These are phyloP conservation scores for Coniophora puteana DNA, from an alignment of 1,284 basidiomycete species.

Conservation along the genomic window DNA sequence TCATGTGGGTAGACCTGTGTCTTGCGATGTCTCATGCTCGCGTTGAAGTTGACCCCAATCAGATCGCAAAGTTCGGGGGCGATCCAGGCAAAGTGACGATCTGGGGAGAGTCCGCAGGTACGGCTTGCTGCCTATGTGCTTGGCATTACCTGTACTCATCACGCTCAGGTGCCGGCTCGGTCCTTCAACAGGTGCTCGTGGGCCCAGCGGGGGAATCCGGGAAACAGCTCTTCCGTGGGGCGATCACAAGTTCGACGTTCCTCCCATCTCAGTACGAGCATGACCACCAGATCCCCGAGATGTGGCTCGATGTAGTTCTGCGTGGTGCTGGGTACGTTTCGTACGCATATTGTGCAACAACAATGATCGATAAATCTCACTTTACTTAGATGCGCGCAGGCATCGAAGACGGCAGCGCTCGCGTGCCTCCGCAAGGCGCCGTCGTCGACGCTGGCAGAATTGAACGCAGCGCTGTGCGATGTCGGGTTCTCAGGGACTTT, in stretches of 20 bases:
- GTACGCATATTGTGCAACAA: too few relatives aligned
- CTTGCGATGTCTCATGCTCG: background rate
- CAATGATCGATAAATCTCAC: too few relatives aligned
- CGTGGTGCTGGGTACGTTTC: too few relatives aligned
- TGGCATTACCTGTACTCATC: background rate
- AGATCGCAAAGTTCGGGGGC: conserved; percentile 18
- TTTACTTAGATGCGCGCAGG: too few relatives aligned
- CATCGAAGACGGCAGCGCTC: too few relatives aligned
- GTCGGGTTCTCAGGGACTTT: conserved; percentile 27
- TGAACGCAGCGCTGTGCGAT: too few relatives aligned
- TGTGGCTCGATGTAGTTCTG: too few relatives aligned
- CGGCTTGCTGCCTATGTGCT: background rate
- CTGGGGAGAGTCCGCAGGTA: conserved; percentile 24
- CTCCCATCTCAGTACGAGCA: conserved; percentile 41
- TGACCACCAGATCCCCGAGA: conserved; percentile 38
- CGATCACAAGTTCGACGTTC: conserved; percentile 40
- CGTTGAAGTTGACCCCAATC: background rate
- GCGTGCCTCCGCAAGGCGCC: too few relatives aligned
- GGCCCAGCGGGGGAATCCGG: conserved; percentile 27
- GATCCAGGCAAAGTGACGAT: conserved; percentile 21
- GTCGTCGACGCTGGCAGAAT: too few relatives aligned
- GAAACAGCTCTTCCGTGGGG: conserved; percentile 39
- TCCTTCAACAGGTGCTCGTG: conserved; percentile 22
- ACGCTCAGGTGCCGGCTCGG: conserved; percentile 21
- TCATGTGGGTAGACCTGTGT: conserved; percentile 14